Percentiles rank a stretch among this genome's conserved stretches.
phyloP scores from a whole-genome alignment of 2,329 filamentous ascomycete genomes.

The Ceratocystis huliohia region DNA sequence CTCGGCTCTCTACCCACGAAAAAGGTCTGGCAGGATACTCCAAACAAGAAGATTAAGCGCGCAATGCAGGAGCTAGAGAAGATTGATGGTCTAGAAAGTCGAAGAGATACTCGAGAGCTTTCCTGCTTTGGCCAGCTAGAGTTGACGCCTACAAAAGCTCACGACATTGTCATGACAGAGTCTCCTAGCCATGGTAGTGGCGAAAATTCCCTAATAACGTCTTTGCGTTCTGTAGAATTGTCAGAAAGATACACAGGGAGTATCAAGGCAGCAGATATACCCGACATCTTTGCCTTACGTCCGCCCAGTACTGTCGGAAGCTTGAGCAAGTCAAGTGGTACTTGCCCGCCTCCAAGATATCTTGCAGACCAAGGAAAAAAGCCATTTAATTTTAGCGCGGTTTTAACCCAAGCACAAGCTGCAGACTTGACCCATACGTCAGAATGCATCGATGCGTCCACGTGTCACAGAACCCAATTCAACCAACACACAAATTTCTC shows the following conservation, averaged over 20 bases:
- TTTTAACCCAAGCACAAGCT: too few species aligned
- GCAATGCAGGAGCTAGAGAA: not conserved
- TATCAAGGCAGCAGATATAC: not conserved
- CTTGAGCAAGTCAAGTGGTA: not conserved
- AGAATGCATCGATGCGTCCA: too few species aligned
- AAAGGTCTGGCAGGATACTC: conserved; percentile 5
- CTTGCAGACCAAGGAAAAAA: not conserved
- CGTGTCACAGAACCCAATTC: too few species aligned
- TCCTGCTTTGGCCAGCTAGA: conserved; percentile 19
- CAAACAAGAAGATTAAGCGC: conserved; percentile 2
- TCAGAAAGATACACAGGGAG: not conserved
- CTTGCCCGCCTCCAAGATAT: not conserved
- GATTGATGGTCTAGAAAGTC: conserved; percentile 1
- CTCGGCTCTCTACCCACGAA: conserved; percentile 13
- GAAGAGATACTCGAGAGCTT: not conserved
- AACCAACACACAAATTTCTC: too few species aligned
- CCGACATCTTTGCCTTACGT: conserved; percentile 1
- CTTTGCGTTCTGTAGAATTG: not conserved
- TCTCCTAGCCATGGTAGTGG: not conserved
- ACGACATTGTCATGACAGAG: not conserved
- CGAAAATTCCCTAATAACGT: too few species aligned
- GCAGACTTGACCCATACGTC: too few species aligned
- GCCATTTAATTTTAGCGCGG: too few species aligned
- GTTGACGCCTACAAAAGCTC: not conserved
- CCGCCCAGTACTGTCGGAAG: not conserved